These are phyloP conservation scores for Emmonsiellopsis sp. DNA, from an alignment of 2,329 filamentous ascomycete genomes.

Conservation along the genomic window DNA sequence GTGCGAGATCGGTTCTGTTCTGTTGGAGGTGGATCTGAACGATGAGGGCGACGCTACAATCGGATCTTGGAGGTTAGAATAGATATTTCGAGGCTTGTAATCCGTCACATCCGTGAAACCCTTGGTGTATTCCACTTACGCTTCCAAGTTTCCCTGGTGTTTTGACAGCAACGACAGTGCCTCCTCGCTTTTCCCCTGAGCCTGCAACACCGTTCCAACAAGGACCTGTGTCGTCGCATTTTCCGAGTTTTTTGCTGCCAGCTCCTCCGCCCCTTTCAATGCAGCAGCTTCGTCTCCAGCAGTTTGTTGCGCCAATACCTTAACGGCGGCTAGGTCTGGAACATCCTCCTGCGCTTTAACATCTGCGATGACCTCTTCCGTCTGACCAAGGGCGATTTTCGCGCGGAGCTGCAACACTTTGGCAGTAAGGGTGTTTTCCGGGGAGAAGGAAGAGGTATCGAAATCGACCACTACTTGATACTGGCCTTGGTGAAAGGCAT, in stretches of 20 bases:
- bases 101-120: not conserved
- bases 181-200: constrained; percentile 72
- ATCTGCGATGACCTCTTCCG: constrained; percentile 61
- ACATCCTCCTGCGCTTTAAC: constrained; percentile 54
- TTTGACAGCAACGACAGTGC: constrained; percentile 69
- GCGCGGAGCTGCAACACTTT: constrained; percentile 73
- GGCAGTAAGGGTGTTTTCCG: constrained; percentile 67
- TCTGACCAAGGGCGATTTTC: constrained; percentile 72
- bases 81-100: too few species aligned
- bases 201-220: constrained; percentile 72
- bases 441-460: constrained; percentile 68
- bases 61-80: not conserved
- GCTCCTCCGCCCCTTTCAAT: constrained; percentile 53
- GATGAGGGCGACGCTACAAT: constrained; percentile 63
- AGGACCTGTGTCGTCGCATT: constrained; percentile 75
- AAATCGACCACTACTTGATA: constrained; percentile 81
- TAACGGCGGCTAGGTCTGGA: constrained; percentile 68
- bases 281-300: constrained; percentile 55
- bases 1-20: constrained; percentile 80
- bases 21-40: constrained; percentile 88
- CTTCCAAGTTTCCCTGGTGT: constrained; percentile 72
- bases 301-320: constrained; percentile 61
- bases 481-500: constrained; percentile 65
- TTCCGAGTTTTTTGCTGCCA: constrained; percentile 59
- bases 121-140: constrained; percentile 46